Evolutionary conservation across 2,329 filamentous ascomycete species (phyloP).

Genomic region (Pseudogymnoascus sp.): DNA sequence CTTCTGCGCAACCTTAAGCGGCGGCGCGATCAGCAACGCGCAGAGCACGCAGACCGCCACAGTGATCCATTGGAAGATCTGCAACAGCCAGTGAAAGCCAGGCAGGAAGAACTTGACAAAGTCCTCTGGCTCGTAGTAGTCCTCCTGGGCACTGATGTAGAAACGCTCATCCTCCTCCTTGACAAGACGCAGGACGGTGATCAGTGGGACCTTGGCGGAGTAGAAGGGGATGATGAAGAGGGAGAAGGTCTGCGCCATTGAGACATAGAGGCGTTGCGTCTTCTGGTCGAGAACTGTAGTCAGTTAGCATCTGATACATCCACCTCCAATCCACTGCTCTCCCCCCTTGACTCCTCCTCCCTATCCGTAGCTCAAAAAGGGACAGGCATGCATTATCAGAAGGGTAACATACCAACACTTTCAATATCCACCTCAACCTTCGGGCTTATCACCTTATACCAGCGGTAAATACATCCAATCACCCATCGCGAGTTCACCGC

Average conservation of each 20-base stretch:
- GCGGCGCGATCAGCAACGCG: slow-evolving; percentile 40
- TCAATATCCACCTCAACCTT: slow-evolving; percentile 60
- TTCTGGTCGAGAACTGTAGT: slow-evolving; percentile 56
- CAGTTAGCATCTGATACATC: neutral
- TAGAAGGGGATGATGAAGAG: slow-evolving; percentile 74
- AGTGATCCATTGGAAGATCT: slow-evolving; percentile 56
- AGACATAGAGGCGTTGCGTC: slow-evolving; percentile 62
- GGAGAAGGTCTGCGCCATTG: slow-evolving; percentile 65
- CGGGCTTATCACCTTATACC: slow-evolving; percentile 79
- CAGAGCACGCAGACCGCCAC: slow-evolving; percentile 58
- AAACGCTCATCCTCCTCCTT: slow-evolving; percentile 41
- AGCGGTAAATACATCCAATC: slow-evolving; percentile 63
- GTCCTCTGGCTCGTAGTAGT: slow-evolving; percentile 72
- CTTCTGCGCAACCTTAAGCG: slow-evolving; percentile 41
- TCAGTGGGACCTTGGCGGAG: slow-evolving; percentile 56
- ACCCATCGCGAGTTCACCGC: slow-evolving; percentile 55
- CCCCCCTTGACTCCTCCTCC: neutral
- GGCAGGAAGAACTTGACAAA: slow-evolving; percentile 64
- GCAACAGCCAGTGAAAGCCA: slow-evolving; percentile 44
- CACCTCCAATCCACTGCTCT: neutral
- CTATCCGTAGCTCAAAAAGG: no score
- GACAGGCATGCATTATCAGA: neutral
- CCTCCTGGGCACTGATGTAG: slow-evolving; percentile 68
- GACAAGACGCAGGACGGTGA: slow-evolving; percentile 57
- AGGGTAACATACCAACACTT: slow-evolving; percentile 37